A percentile compares a stretch with the other conserved stretches of the same genome.
Conservation (phyloP, 306 rosid species). For the Mimosa bimucronata region DNA sequence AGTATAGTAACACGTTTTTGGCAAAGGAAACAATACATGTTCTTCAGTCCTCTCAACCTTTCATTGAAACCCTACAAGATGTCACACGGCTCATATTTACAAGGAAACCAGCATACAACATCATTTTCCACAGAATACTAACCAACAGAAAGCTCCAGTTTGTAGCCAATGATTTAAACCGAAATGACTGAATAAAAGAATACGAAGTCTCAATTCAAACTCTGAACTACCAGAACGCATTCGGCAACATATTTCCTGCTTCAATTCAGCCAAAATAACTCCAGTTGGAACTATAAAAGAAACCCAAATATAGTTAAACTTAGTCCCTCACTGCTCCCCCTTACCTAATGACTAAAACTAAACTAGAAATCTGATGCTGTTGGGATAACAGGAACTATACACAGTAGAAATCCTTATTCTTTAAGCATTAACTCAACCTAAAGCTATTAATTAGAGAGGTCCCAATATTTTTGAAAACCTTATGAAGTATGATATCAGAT, state of each 20-base stretch:
- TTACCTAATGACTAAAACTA: background rate
- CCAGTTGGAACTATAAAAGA: conserved; percentile 18
- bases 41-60: conserved; percentile 2
- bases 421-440: conserved; percentile 12
- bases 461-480: conserved; percentile 4
- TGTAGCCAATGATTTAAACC: background rate
- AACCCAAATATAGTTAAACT: conserved; percentile 15
- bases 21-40: background rate
- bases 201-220: background rate
- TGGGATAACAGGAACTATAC: background rate
- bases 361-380: background rate
- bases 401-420: conserved; percentile 7
- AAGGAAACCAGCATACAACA: background rate
- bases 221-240: background rate
- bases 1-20: background rate
- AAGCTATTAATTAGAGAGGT: conserved; percentile 10
- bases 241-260: background rate
- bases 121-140: background rate
- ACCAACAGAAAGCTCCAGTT: conserved; percentile 9
- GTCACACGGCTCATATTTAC: background rate
- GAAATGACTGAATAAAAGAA: conserved; percentile 18
- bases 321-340: conserved; percentile 2
- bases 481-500: conserved; percentile 1
- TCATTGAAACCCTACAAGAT: background rate
- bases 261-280: conserved; percentile 15